Conservation (phyloP, 2,329 filamentous ascomycete species). For the Aspergillus latus region DNA sequence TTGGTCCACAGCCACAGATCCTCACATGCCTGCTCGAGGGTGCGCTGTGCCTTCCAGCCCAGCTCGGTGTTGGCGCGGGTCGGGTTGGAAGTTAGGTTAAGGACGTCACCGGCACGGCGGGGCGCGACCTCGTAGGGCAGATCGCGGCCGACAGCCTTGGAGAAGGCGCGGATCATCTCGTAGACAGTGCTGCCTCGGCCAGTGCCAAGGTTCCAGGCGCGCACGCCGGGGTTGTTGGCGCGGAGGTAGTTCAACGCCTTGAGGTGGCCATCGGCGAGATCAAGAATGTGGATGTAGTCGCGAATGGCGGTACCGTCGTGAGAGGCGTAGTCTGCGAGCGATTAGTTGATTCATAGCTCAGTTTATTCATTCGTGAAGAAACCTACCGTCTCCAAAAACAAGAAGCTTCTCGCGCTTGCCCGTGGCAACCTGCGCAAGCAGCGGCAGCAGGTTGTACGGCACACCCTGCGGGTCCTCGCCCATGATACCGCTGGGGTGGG, state of each 20-base stretch:
- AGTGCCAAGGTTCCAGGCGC: conserved; percentile 95
- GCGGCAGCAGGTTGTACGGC: conserved; percentile 90
- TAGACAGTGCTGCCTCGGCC: conserved; percentile 94
- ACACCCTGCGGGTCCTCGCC: conserved; percentile 95
- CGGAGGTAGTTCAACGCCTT: conserved; percentile 69
- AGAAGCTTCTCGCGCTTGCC: conserved; percentile 91
- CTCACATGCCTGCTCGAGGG: conserved; percentile 87
- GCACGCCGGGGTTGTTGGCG: conserved; percentile 70
- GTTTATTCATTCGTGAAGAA: neutral
- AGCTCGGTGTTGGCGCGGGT: conserved; percentile 84
- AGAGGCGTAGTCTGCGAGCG: conserved; percentile 68
- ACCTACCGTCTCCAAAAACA: conserved; percentile 86
- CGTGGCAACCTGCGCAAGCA: conserved; percentile 93
- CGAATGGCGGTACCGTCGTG: conserved; percentile 54
- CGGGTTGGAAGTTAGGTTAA: conserved; percentile 92
- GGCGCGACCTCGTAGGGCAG: conserved; percentile 83
- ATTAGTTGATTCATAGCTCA: neutral
- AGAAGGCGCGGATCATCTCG: conserved; percentile 96
- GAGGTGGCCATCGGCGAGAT: conserved; percentile 53
- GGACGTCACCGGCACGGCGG: conserved; percentile 82
- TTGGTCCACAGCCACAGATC: conserved; percentile 96
- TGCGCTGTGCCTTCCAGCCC: conserved; percentile 85
- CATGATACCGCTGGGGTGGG: conserved; percentile 94
- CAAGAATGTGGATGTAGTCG: conserved; percentile 70
- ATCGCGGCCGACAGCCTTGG: conserved; percentile 77